Evolutionary conservation across 164 flowering plant species (phyloP).

Genomic region (Piper longum): DNA sequence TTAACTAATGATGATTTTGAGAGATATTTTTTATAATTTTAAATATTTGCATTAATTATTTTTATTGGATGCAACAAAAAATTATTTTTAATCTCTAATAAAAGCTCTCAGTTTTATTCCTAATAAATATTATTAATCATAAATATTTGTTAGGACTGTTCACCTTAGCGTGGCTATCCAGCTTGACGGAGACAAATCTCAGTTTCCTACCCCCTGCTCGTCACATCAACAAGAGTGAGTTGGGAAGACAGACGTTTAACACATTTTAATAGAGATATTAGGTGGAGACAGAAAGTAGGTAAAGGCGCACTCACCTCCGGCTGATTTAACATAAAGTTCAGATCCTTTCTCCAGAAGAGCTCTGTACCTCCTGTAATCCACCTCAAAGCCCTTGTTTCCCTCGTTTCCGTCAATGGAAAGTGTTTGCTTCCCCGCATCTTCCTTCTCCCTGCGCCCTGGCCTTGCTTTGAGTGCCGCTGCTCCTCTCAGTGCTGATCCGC

Average conservation of each 20-base stretch:
- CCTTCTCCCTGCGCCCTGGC: conserved; percentile 34
- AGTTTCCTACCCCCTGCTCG: conserved; percentile 39
- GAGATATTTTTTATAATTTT: too few species aligned
- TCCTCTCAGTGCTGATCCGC: conserved; percentile 62
- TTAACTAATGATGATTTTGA: too few species aligned
- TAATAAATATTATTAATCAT: too few species aligned
- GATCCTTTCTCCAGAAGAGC: conserved; percentile 48
- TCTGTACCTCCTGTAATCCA: conserved; percentile 29
- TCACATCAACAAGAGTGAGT: background rate
- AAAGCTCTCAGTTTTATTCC: too few species aligned
- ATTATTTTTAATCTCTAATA: too few species aligned
- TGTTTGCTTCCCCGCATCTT: conserved; percentile 34
- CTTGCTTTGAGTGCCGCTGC: conserved; percentile 69
- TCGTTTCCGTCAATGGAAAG: conserved; percentile 46
- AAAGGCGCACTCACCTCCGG: conserved; percentile 37
- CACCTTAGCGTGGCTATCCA: conserved; percentile 59
- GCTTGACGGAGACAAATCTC: conserved; percentile 42
- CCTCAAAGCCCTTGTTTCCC: conserved; percentile 26
- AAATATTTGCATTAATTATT: too few species aligned
- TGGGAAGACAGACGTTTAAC: too few species aligned
- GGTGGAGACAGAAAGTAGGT: background rate
- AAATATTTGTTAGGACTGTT: background rate
- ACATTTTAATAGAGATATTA: background rate
- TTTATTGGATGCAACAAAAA: too few species aligned
- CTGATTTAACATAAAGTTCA: conserved; percentile 32